Evolutionary conservation across 2,329 filamentous ascomycete genomes (phyloP), one percentile per base, ranked within the genome.

Genomic region (Alternaria novae-zelandiae): DNA sequence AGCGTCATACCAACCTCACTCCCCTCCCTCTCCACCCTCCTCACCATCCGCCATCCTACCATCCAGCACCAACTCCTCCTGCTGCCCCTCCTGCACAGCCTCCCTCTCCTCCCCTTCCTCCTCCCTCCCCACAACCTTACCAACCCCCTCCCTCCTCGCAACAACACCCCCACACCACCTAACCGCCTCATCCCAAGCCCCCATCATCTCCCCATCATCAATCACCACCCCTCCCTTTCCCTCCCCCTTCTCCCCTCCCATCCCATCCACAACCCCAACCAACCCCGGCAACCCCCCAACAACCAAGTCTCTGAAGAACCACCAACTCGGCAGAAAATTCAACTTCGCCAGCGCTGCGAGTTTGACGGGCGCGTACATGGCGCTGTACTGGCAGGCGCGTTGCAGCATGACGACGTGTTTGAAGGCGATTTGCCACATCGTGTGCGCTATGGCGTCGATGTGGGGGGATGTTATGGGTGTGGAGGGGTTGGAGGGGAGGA

Each of bases 281-380:
- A 58, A 15, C 3, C 3, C 56, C 23, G 25, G 30, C 23, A 59
- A 15, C 13, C 17, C 57, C 1, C 3, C 21, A 1, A 55, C 50
- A 2, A 13, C 51, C 12, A 28, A 20, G 2, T 59, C 55, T 5
- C 64, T 49, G 0, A 74, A 28, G 23, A 66, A 68, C 70, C 70
- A 75, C 72, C 72, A 73, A 3, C 64, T 68, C 1, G 72, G 68
- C 28, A 74, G 12, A n/a, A 66, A 66, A 2, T 70, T 70, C n/a
- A 71, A 45, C 9, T 50, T 63, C 1, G 70, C 70, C 8, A 75
- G 55, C 5, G 66, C 65, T 0, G 67, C 59, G 0, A 75, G 54
- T 15, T 70, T 70, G 13, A 64, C 15, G 0, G 59, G 49, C 0
- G 59, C 32, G 23, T 63, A 65, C 53, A 70, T 63, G 36, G 68